Percentiles rank a stretch among this genome's conserved stretches.
Conservation (phyloP, 345 rosid species). For the Salix caprea region DNA sequence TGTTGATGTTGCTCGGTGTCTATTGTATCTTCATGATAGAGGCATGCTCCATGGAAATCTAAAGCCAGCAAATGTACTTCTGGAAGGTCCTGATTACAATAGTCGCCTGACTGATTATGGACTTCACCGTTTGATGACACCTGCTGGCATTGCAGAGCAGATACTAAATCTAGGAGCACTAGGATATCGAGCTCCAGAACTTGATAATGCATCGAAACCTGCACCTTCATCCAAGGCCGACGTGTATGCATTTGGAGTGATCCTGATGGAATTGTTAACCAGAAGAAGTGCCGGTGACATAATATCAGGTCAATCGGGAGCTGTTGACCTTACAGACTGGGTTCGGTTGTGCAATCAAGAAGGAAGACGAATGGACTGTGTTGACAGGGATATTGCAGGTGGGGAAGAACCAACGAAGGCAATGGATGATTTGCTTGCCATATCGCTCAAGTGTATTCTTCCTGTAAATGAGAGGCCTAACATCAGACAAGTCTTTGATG, state of each 20-base stretch:
- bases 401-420: slow-evolving; percentile 77
- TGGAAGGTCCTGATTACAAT: slow-evolving; percentile 45
- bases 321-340: slow-evolving; percentile 89
- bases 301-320: slow-evolving; percentile 93
- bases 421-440: slow-evolving; percentile 81
- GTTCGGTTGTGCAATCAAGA: slow-evolving; percentile 75
- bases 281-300: slow-evolving; percentile 90
- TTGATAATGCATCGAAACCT: slow-evolving; percentile 59
- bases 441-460: slow-evolving; percentile 77
- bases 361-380: slow-evolving; percentile 86
- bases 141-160: slow-evolving; percentile 83
- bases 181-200: slow-evolving; percentile 91
- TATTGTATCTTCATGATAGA: slow-evolving; percentile 76
- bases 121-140: slow-evolving; percentile 82
- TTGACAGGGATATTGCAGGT: slow-evolving; percentile 78
- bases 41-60: slow-evolving; percentile 82
- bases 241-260: slow-evolving; percentile 83
- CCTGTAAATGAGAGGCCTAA: slow-evolving; percentile 88
- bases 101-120: slow-evolving; percentile 68
- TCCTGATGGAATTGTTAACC: slow-evolving; percentile 83
- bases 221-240: slow-evolving; percentile 68
- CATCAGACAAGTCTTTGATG: slow-evolving; percentile 79
- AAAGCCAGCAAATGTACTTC: slow-evolving; percentile 78
- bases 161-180: slow-evolving; percentile 83
- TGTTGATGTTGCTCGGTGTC: slow-evolving; percentile 68